These are phyloP conservation scores for Tagetes erecta DNA, from an alignment of 129 eudicot species.

Conservation along the genomic window DNA sequence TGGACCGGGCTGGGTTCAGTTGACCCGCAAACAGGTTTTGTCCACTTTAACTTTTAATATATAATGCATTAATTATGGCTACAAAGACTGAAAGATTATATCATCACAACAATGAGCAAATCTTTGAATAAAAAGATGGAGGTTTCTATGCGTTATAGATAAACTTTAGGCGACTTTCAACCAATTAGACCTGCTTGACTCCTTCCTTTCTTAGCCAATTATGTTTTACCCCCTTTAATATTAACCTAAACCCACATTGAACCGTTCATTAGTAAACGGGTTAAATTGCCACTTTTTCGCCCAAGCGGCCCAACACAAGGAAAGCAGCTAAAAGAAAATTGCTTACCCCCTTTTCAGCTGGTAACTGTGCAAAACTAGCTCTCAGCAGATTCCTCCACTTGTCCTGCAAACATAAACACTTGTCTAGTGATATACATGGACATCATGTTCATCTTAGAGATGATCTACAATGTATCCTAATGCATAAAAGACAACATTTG, in stretches of 20 bases:
- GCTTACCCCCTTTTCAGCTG: conserved; percentile 81
- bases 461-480: background rate
- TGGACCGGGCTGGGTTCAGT: background rate
- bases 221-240: background rate
- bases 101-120: background rate
- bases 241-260: conserved; percentile 6
- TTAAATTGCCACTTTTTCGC: background rate
- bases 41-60: background rate
- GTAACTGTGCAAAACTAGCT: conserved; percentile 81
- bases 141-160: background rate
- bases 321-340: background rate
- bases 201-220: background rate
- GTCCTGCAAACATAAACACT: conserved; percentile 57
- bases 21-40: background rate
- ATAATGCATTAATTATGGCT: background rate
- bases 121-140: background rate
- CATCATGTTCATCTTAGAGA: conserved; percentile 15
- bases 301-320: background rate
- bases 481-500: background rate
- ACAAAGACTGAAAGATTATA: background rate
- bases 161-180: background rate
- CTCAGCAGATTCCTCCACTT: conserved; percentile 96
- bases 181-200: background rate
- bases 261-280: background rate
- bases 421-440: background rate